Evolutionary conservation across 176 grass and related monocot genomes (phyloP).

Genomic region (Triticum aestivum): DNA sequence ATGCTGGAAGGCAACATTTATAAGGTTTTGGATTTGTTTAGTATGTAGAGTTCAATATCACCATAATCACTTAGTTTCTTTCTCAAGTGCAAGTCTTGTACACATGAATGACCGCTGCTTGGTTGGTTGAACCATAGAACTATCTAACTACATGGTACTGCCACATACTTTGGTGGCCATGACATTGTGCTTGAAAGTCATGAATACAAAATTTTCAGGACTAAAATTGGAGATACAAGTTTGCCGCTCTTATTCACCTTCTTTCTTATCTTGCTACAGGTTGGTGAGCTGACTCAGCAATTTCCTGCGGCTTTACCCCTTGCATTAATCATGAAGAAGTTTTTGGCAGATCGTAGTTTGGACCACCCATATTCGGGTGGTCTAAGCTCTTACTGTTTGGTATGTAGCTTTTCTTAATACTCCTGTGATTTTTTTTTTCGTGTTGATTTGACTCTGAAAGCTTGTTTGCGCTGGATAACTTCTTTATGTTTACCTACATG

Average conservation of each 20-base stretch:
- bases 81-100: not conserved
- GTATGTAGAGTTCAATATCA: not conserved
- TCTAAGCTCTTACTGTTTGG: constrained; percentile 98
- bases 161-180: not conserved
- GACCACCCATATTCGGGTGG: constrained; percentile 96
- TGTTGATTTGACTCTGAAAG: constrained; percentile 4
- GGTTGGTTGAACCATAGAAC: not conserved
- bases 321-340: constrained; percentile 91
- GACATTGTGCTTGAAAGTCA: constrained; percentile 18
- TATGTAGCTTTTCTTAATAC: constrained; percentile 38
- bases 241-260: constrained; percentile 7
- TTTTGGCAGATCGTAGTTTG: constrained; percentile 93
- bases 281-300: constrained; percentile 78
- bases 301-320: constrained; percentile 89
- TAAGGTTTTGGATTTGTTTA: constrained; percentile 11
- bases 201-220: not conserved
- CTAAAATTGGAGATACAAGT: constrained; percentile 12
- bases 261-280: constrained; percentile 49
- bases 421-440: not conserved
- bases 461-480: not conserved
- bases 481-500: constrained; percentile 3
- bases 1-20: constrained; percentile 1
- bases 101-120: constrained; percentile 28
- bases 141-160: constrained; percentile 8
- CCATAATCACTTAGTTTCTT: not conserved